Evolutionary conservation across 2,329 filamentous ascomycete genomes (phyloP).

Genomic region (Exophiala alcalophila): DNA sequence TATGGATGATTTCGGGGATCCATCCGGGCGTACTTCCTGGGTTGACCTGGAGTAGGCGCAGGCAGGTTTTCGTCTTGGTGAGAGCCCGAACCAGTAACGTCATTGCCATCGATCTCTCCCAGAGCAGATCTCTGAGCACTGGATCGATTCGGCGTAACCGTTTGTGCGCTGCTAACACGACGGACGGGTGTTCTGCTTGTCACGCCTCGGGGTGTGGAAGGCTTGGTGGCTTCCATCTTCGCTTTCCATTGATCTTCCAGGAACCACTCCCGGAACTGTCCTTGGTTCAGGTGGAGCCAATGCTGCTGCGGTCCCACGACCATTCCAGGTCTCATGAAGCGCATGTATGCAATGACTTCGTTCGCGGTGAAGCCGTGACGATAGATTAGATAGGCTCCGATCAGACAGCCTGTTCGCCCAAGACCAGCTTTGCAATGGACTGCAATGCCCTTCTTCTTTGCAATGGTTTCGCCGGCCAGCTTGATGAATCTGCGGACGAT

Average conservation of each 20-base stretch:
- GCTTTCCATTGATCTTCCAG: conserved; percentile 74
- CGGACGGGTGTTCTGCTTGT: conserved; percentile 58
- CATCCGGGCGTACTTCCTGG: conserved; percentile 78
- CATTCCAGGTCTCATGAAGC: conserved; percentile 98
- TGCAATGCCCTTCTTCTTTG: conserved; percentile 86
- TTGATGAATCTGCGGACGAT: conserved; percentile 95
- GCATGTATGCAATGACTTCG: conserved; percentile 96
- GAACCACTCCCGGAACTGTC: conserved; percentile 98
- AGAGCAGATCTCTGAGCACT: conserved; percentile 67
- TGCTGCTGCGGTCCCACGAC: conserved; percentile 98
- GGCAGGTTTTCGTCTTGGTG: conserved; percentile 89
- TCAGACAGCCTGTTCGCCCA: conserved; percentile 90
- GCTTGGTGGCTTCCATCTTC: conserved; percentile 66
- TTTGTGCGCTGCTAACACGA: conserved; percentile 62
- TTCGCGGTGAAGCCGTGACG: conserved; percentile 95
- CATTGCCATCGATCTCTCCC: conserved; percentile 89
- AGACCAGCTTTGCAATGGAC: conserved; percentile 98
- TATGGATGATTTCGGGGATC: conserved; percentile 74
- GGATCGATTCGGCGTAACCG: conserved; percentile 70
- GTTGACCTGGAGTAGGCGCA: conserved; percentile 91
- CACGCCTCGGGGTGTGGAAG: conserved; percentile 53
- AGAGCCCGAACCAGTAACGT: conserved; percentile 49
- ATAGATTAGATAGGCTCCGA: conserved; percentile 97
- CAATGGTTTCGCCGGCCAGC: conserved; percentile 91
- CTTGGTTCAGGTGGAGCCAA: conserved; percentile 97